phyloP scores from a whole-genome alignment of 2,329 filamentous ascomycete species.

The Penicillium sp. region DNA sequence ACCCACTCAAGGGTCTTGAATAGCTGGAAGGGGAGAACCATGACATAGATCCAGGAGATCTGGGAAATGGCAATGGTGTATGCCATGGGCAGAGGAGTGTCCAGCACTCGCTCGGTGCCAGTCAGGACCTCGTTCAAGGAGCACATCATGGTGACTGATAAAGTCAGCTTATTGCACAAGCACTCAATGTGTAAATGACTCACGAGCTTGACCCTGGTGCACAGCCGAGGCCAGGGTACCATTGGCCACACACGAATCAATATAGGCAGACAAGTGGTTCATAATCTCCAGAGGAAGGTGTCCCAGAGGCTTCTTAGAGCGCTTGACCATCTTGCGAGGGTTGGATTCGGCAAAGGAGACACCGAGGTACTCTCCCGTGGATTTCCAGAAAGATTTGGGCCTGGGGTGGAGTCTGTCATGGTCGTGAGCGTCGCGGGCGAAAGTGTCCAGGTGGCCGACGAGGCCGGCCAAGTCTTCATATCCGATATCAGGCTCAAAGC shows the following conservation, averaged over 20 bases:
- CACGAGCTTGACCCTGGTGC: slow-evolving; percentile 38
- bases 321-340: slow-evolving; percentile 71
- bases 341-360: slow-evolving; percentile 72
- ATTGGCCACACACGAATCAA: slow-evolving; percentile 55
- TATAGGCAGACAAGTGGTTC: slow-evolving; percentile 62
- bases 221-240: slow-evolving; percentile 33
- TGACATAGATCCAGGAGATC: slow-evolving; percentile 79
- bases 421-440: slow-evolving; percentile 58
- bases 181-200: slow-evolving; percentile 5
- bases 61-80: slow-evolving; percentile 81
- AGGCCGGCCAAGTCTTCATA: slow-evolving; percentile 69
- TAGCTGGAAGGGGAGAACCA: slow-evolving; percentile 77
- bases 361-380: slow-evolving; percentile 66
- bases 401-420: slow-evolving; percentile 30
- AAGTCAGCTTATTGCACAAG: neutral
- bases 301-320: slow-evolving; percentile 64
- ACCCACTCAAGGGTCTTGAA: slow-evolving; percentile 61
- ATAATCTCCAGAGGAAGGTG: slow-evolving; percentile 81
- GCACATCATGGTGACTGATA: slow-evolving; percentile 53
- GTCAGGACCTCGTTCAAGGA: slow-evolving; percentile 67
- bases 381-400: slow-evolving; percentile 56
- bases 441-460: slow-evolving; percentile 68
- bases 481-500: slow-evolving; percentile 74
- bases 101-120: slow-evolving; percentile 70
- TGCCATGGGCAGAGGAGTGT: slow-evolving; percentile 74